Conservation (phyloP, 768 basidiomycete genomes). For the Austroboletus festivus region DNA sequence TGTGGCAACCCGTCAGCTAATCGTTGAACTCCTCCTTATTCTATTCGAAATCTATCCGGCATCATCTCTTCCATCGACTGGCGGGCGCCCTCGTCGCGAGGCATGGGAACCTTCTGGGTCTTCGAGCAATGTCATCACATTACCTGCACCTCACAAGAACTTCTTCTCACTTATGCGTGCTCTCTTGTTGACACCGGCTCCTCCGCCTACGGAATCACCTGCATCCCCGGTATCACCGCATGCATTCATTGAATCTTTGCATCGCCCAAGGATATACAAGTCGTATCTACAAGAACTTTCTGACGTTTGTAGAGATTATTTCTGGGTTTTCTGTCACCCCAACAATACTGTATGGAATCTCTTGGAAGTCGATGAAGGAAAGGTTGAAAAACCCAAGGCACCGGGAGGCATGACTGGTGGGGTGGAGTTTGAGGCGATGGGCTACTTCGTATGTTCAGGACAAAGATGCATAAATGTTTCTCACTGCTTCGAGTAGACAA, state of each 20-base stretch:
- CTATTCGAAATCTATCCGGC: constrained; percentile 87
- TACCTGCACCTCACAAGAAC: constrained; percentile 71
- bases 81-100: constrained; percentile 40
- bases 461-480: background rate
- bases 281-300: constrained; percentile 79
- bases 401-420: constrained; percentile 99
- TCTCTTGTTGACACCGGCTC: constrained; percentile 70
- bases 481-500: constrained; percentile 53
- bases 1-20: constrained; percentile 82
- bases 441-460: constrained; percentile 73
- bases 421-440: constrained; percentile 97
- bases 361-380: constrained; percentile 74
- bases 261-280: constrained; percentile 72
- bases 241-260: constrained; percentile 74
- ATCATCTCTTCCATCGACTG: constrained; percentile 57
- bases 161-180: constrained; percentile 73
- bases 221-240: constrained; percentile 65
- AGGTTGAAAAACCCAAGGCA: constrained; percentile 87
- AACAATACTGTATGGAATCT: constrained; percentile 90
- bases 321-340: constrained; percentile 97
- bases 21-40: constrained; percentile 81
- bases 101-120: constrained; percentile 53
- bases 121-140: constrained; percentile 52
- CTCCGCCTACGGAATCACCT: constrained; percentile 61
- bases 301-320: constrained; percentile 90